Conservation (phyloP, 2,329 filamentous ascomycete species). For the Domatiomyces catenatus region DNA sequence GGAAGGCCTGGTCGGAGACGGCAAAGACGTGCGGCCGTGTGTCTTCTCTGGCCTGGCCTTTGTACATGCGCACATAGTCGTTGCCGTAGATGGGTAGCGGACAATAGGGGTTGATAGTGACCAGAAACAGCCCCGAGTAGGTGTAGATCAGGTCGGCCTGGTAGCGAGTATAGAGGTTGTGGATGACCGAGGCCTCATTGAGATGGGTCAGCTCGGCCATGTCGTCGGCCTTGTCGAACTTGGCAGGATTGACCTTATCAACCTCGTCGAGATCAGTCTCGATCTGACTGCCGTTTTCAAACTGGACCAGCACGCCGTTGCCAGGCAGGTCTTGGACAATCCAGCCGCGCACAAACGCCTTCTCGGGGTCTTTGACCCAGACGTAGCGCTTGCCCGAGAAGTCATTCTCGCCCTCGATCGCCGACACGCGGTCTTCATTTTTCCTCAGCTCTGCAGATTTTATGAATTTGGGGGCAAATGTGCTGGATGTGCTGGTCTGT, state of each 20-base stretch:
- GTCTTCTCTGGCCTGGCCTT: slow-evolving; percentile 76
- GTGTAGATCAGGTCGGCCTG: slow-evolving; percentile 93
- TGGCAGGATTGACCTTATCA: slow-evolving; percentile 97
- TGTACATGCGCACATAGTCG: slow-evolving; percentile 98
- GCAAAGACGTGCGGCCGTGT: slow-evolving; percentile 96
- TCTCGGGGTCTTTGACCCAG: slow-evolving; percentile 77
- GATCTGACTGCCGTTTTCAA: slow-evolving; percentile 81
- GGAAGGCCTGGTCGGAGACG: slow-evolving; percentile 91
- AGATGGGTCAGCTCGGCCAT: slow-evolving; percentile 98
- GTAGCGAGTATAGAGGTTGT: slow-evolving; percentile 90
- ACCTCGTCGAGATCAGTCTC: slow-evolving; percentile 74
- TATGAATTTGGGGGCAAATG: slow-evolving; percentile 94
- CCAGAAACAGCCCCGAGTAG: slow-evolving; percentile 90
- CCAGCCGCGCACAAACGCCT: slow-evolving; percentile 84
- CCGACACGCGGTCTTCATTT: slow-evolving; percentile 40
- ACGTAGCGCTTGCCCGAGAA: slow-evolving; percentile 98
- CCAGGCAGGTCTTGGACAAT: slow-evolving; percentile 65
- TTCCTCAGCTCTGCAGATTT: slow-evolving; percentile 63
- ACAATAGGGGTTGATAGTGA: slow-evolving; percentile 94
- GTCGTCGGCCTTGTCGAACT: slow-evolving; percentile 98
- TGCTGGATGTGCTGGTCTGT: slow-evolving; percentile 48
- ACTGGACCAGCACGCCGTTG: slow-evolving; percentile 67
- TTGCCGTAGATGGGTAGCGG: slow-evolving; percentile 87
- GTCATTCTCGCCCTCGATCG: slow-evolving; percentile 94
- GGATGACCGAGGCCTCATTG: slow-evolving; percentile 93